Evolutionary conservation across 2,329 filamentous ascomycete genomes (phyloP).

Genomic region (Hymenoscyphus infarciens): DNA sequence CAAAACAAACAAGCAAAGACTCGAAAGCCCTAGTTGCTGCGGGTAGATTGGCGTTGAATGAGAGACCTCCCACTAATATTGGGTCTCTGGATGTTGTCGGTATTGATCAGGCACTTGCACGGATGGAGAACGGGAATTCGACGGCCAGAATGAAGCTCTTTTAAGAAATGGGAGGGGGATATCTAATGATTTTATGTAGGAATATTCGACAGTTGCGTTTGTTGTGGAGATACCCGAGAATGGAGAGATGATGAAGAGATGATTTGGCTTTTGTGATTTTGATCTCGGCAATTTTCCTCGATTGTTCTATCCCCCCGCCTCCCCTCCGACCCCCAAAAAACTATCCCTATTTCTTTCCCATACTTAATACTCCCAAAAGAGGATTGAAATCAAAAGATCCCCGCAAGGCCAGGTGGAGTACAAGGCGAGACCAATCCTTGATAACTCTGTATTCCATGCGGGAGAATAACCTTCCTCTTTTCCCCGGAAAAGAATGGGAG

Average conservation of each 20-base stretch:
- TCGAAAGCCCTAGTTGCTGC: slow-evolving; percentile 9
- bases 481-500: background rate
- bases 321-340: background rate
- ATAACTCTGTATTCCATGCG: slow-evolving; percentile 72
- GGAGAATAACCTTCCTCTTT: slow-evolving; percentile 46
- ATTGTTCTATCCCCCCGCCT: background rate
- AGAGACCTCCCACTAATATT: slow-evolving; percentile 22
- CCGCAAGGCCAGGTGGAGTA: slow-evolving; percentile 73
- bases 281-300: background rate
- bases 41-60: slow-evolving; percentile 23
- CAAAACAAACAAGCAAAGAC: slow-evolving; percentile 15
- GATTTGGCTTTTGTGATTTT: background rate
- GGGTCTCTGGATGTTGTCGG: slow-evolving; percentile 57
- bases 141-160: slow-evolving; percentile 23
- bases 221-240: slow-evolving; percentile 12
- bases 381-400: slow-evolving; percentile 24
- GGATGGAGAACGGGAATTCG: slow-evolving; percentile 43
- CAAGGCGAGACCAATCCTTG: slow-evolving; percentile 73
- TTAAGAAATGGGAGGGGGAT: slow-evolving; percentile 1
- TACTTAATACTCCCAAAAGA: background rate
- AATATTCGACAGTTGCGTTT: slow-evolving; percentile 6
- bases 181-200: slow-evolving; percentile 12
- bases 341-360: too few relatives aligned
- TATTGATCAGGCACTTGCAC: slow-evolving; percentile 57
- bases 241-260: background rate